Conservation (phyloP, 805 yeast genomes). For the Yamadazyma tumulicola region DNA sequence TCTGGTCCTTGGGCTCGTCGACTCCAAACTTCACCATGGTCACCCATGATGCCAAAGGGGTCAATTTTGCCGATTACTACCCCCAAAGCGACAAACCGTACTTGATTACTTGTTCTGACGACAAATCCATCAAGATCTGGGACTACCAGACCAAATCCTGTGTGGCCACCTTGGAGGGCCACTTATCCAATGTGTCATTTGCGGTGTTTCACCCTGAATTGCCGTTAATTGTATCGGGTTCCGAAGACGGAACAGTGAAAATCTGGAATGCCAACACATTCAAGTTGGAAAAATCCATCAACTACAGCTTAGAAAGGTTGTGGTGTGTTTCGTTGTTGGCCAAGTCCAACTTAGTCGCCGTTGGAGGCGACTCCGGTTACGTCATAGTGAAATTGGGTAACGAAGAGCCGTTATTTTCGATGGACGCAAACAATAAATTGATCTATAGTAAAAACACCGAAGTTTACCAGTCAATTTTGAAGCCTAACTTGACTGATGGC, state of each 20-base stretch:
- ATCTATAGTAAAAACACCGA: constrained; percentile 91
- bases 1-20: constrained; percentile 89
- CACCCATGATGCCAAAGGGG: constrained; percentile 92
- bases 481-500: constrained; percentile 57
- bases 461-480: constrained; percentile 77
- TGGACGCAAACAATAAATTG: constrained; percentile 90
- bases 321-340: constrained; percentile 88
- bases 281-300: constrained; percentile 86
- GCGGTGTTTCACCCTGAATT: constrained; percentile 98
- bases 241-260: constrained; percentile 92
- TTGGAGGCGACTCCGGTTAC: constrained; percentile 94
- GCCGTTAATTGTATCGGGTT: constrained; percentile 91
- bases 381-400: constrained; percentile 87
- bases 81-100: constrained; percentile 98
- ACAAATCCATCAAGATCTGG: constrained; percentile 85
- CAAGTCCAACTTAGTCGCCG: constrained; percentile 71
- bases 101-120: constrained; percentile 87
- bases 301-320: constrained; percentile 89
- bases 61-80: constrained; percentile 93
- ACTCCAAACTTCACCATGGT: constrained; percentile 86
- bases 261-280: constrained; percentile 95
- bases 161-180: constrained; percentile 93
- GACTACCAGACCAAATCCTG: constrained; percentile 96
- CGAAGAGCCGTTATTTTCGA: constrained; percentile 89
- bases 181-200: constrained; percentile 89